Conservation (phyloP, 768 basidiomycete species). For the Tephrocybe rancida region DNA sequence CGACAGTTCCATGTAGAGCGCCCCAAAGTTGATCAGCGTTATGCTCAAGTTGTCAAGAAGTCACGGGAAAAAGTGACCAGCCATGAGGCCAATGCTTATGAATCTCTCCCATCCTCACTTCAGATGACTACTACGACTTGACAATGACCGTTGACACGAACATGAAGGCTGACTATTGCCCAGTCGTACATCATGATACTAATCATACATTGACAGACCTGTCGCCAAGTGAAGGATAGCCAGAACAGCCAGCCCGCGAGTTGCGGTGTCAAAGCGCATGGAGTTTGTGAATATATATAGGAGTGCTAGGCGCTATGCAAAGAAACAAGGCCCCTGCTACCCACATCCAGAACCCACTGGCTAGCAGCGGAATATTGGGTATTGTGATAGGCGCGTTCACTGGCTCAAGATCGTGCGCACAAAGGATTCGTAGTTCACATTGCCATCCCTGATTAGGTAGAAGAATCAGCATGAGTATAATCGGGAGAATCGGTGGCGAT, state of each 20-base stretch:
- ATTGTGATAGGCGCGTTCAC: slow-evolving; percentile 34
- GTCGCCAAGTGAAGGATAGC: neutral
- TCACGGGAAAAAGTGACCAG: too few relatives aligned
- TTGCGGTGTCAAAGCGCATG: neutral
- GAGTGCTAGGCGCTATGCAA: neutral
- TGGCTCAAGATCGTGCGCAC: slow-evolving; percentile 93
- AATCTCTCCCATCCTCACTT: too few relatives aligned
- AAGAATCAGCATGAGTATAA: slow-evolving; percentile 4
- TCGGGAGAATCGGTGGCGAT: neutral
- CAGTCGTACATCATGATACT: too few relatives aligned
- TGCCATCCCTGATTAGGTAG: slow-evolving; percentile 74
- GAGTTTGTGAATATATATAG: too few relatives aligned
- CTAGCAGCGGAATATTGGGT: slow-evolving; percentile 4
- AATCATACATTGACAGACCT: too few relatives aligned
- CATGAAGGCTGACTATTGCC: neutral
- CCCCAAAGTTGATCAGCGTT: too few relatives aligned
- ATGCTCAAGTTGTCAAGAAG: too few relatives aligned
- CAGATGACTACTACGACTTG: too few relatives aligned
- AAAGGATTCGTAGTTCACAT: slow-evolving; percentile 97
- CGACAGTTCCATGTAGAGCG: too few relatives aligned
- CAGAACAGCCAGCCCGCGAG: neutral
- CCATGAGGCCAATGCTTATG: too few relatives aligned
- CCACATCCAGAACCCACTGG: neutral
- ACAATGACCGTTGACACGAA: too few relatives aligned
- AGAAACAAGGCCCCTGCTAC: neutral